Base-by-base conservation (phyloP, 2,329 filamentous ascomycete species). In the Chalaropsis ovoidea region DNA sequence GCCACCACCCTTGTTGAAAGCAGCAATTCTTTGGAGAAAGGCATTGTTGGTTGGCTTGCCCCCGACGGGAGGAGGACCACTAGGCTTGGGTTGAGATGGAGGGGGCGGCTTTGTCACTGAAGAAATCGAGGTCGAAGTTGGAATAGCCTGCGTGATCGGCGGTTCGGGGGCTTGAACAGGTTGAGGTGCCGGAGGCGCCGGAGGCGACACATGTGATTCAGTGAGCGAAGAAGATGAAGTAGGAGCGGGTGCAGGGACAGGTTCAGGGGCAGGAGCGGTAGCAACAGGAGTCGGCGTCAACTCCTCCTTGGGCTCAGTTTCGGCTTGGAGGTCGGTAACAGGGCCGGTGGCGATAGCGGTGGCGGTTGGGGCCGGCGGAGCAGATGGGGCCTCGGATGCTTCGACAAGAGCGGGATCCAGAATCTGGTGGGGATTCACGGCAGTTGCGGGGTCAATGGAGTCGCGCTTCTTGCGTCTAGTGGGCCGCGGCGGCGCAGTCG, bases 11-110 rank as follows among this genome's bases (percentile, higher is more conserved):
- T 93, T 94, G 76, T 99, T 99, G 78, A 99, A 99, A 56, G 94
- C 93, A 42, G 94, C 94, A 73, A 99, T 96, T 69, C 94, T 89
- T 76, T 97, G 94, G 73, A 84, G 92, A 78, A 99, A 97, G 1
- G 94, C 90, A 72, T 83, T 89, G 58, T 79, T 81, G 11, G 76
- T 74, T 35, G 91, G 90, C 74, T 95, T 96, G 70, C 90, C 89
- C 10, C 79, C 76, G 10, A 81, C 80, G 13, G 90, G 87, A 47
- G 89, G 86, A 24, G 85, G 80, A 67, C 83, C 84, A 65, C 78
- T 80, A 65, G 77, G 74, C 70, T 79, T 82, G 68, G 73, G 72
- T 31, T 68, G 68, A 10, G 70, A 52, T 27, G 75, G 35, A 35
- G 64, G 27, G 15, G 52, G 27, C 10, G 72, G 67, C 67, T 76